phyloP scores from a whole-genome alignment of 23 red algal species.

The Agarophyton chilense region DNA sequence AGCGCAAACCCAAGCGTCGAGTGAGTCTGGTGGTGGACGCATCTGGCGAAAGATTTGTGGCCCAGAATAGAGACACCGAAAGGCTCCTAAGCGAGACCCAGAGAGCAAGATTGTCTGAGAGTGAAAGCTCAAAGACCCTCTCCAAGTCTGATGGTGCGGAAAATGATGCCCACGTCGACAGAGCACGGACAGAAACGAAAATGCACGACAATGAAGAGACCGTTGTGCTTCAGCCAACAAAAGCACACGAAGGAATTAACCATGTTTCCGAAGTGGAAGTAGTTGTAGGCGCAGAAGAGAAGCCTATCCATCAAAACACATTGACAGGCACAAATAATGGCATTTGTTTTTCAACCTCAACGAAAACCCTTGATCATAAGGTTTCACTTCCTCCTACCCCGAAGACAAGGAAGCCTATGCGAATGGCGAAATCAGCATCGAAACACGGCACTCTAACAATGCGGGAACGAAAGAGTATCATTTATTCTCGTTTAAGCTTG shows the following conservation, averaged over 20 bases:
- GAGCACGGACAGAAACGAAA: background rate
- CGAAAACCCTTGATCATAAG: background rate
- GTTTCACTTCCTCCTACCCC: background rate
- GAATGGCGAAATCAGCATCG: background rate
- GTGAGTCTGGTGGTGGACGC: constrained; percentile 26
- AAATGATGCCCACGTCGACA: background rate
- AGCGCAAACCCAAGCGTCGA: background rate
- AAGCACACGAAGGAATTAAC: too few species aligned
- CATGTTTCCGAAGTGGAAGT: too few species aligned
- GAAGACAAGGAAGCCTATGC: background rate
- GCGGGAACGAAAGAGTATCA: background rate
- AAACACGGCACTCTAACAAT: background rate
- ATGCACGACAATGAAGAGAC: background rate
- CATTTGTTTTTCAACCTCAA: background rate
- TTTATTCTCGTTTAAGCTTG: constrained; percentile 14
- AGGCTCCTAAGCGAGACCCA: constrained; percentile 8
- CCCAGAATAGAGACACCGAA: constrained; percentile 6
- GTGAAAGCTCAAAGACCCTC: background rate
- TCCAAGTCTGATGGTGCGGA: background rate
- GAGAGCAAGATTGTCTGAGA: background rate
- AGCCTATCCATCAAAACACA: background rate
- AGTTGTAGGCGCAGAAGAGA: too few species aligned
- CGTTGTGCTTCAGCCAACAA: too few species aligned
- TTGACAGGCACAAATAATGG: background rate
- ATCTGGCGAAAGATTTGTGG: constrained; percentile 3